Evolutionary conservation across 257 asterid genomes (phyloP), one percentile per base, ranked within the genome.

Genomic region (Solanum tarapatanum): DNA sequence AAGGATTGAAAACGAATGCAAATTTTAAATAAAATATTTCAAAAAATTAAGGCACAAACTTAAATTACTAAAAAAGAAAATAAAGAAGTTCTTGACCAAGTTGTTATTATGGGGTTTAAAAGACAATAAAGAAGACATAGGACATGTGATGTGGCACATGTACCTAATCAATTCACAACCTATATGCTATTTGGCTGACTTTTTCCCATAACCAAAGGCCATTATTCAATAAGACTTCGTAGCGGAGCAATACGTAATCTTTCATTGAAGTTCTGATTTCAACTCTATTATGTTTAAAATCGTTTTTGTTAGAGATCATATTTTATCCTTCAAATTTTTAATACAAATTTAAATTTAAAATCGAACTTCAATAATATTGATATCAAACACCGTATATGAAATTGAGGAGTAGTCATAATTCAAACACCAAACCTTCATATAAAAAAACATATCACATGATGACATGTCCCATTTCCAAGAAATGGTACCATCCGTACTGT

Each of bases 401-500:
- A 32, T 32, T 32, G 35, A 32, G 35, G 35, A 32, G 35, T 5
- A 3, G 16, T 3, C 16, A 51, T 6, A 30, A 30, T 35, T 51
- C 36, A 84, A 41, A 64, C n/a, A 10, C 32, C 9, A 2, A 82
- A 16, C 7, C 2, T n/a, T 30, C 58, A 4, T 39, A 26, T 30
- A 28, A 33, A 51, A 68, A 30, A 83, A 41, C 85, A 68, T 69
- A 43, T 51, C 91, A 89, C 89, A 83, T 83, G 91, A 32, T 35
- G 70, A 74, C 68, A 17, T 33, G 79, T 86, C 85, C 86, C 87
- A 83, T 45, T 73, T 76, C 33, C 88, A 66, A 48, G 30, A 87
- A 87, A 79, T 19, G 48, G 90, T 87, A 79, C 90, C 37, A 35
- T 87, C 88, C 91, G 91, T 89, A 89, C 91, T 11, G 30, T 62